phyloP scores from a whole-genome alignment of 768 basidiomycete genomes.

The Dacryopinax spathularia region DNA sequence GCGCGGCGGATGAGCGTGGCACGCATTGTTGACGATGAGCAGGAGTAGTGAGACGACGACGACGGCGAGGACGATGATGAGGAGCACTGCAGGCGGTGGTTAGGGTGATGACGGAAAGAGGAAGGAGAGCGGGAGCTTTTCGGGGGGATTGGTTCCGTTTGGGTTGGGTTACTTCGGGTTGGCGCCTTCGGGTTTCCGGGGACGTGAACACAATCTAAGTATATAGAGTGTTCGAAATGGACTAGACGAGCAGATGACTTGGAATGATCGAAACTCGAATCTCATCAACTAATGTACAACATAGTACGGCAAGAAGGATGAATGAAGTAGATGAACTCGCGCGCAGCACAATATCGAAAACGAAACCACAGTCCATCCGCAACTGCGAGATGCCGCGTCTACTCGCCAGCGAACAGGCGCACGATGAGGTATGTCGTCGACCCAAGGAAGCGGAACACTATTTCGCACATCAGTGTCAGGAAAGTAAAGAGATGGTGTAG shows the following conservation, averaged over 20 bases:
- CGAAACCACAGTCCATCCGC: neutral
- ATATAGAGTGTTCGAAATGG: too few species aligned
- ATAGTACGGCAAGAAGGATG: neutral
- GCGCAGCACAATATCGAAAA: neutral
- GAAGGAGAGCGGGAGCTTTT: neutral
- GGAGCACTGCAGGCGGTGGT: neutral
- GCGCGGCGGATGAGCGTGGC: conserved; percentile 72
- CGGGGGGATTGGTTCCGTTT: too few species aligned
- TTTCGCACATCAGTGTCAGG: neutral
- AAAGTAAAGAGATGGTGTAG: neutral
- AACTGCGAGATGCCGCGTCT: conserved; percentile 13
- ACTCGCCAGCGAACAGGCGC: conserved; percentile 81
- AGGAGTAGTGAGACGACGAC: neutral
- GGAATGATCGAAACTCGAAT: too few species aligned
- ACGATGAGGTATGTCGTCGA: conserved; percentile 71
- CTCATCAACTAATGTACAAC: neutral
- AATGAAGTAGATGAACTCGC: neutral
- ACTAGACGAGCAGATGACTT: too few species aligned
- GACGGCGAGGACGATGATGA: neutral
- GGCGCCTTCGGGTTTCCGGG: too few species aligned
- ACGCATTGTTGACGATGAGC: conserved; percentile 39
- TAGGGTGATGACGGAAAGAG: conserved; percentile 1
- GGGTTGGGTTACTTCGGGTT: too few species aligned
- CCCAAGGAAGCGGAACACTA: conserved; percentile 76
- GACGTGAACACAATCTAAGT: too few species aligned